Base-by-base conservation (phyloP, 768 basidiomycete species). In the Lactifluus echinatus region DNA sequence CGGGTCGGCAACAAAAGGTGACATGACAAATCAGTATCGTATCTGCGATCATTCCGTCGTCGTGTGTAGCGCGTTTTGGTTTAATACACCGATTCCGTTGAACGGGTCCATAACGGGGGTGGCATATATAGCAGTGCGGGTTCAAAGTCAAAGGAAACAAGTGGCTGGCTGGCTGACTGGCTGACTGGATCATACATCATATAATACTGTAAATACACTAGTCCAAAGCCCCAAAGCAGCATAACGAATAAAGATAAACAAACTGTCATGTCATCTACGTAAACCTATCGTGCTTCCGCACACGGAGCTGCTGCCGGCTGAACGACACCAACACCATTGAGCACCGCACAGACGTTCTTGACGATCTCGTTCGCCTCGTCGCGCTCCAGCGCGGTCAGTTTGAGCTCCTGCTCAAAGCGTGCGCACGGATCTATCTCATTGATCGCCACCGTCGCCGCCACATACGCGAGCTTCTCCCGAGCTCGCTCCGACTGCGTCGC, bases 331-430 rank as follows among this genome's bases (percentile, higher is more conserved):
- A 53, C 57, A 21, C 52, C 33, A 33, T 53, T 57, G 31, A 59
- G 57, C 52, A 59, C 19, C 8, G 19, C 47, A 15, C 52, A 59
- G 3, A 59, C 40, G 8, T 54, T 54, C 40, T 54, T 48, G 14
- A 59, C 52, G 12, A 59, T 52, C 24, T 54, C 40, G 26, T 50
- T 50, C 52, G 52, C 57, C 26, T 59, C 57, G n/a, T 19, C 57
- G 23, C 47, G 33, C 33, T 54, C 57, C 23, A 57, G 44, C 14
- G 34, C 50, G 14, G 4, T 19, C 17, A 52, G 23, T 37, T 34
- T 53, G 23, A 36, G 36, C 46, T 49, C 52, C 33, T 58, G 39
- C 40, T 58, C 57, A 26, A 53, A 42, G 5, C 57, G n/a, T 29
- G 31, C 31, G 14, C 21, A 36, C 36, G 50, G 17, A 12, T 57